These are phyloP conservation scores for Crithidia sp. DNA, from an alignment of 208 protist genomes.

Conservation along the genomic window DNA sequence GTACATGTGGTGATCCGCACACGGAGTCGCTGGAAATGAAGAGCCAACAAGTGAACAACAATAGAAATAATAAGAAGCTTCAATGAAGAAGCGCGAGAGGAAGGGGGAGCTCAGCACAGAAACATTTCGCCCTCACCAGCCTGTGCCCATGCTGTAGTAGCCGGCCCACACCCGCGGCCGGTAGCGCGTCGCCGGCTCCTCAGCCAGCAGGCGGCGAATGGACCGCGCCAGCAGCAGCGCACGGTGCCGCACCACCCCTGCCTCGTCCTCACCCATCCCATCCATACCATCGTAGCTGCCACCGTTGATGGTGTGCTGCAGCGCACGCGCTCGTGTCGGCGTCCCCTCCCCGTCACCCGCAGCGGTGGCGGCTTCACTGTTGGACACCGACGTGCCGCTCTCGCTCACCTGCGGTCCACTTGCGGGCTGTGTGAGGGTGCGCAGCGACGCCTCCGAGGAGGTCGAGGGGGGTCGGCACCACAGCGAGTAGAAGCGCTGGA, in stretches of 20 bases:
- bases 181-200: conserved; percentile 70
- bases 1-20: too few species aligned
- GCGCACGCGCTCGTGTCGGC: too few species aligned
- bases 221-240: conserved; percentile 70
- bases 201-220: conserved; percentile 67
- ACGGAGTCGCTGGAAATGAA: too few species aligned
- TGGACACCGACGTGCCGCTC: not conserved
- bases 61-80: not conserved
- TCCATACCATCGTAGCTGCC: conserved; percentile 9
- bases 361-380: not conserved
- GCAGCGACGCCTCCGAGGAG: conserved; percentile 4
- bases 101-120: not conserved
- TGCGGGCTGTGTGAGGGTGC: not conserved
- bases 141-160: conserved; percentile 83
- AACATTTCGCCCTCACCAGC: conserved; percentile 33
- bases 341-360: not conserved
- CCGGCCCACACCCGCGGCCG: conserved; percentile 79
- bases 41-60: too few species aligned
- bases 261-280: conserved; percentile 6
- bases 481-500: conserved; percentile 76
- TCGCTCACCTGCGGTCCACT: not conserved
- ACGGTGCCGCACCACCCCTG: conserved; percentile 28
- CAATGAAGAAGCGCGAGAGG: not conserved
- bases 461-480: conserved; percentile 32
- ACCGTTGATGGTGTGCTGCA: not conserved